These are phyloP conservation scores for Aspergillus mulundensis DNA, from an alignment of 495 filamentous ascomycete species.

Conservation along the genomic window DNA sequence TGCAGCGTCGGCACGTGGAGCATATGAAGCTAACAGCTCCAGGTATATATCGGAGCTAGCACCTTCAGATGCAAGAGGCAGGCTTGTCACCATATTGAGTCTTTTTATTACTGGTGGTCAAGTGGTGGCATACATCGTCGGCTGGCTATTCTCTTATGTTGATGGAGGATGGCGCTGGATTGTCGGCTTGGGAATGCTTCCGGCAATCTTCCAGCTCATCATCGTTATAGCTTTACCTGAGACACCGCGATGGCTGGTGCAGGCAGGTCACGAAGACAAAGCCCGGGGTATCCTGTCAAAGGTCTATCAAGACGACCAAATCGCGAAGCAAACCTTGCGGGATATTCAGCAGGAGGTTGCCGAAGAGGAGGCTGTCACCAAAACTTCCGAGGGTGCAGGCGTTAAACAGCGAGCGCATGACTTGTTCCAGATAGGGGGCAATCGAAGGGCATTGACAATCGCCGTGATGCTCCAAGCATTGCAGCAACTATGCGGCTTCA, in stretches of 20 bases:
- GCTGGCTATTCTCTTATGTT: slow-evolving; percentile 59
- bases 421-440: slow-evolving; percentile 57
- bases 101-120: slow-evolving; percentile 85
- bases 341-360: slow-evolving; percentile 65
- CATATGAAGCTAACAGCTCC: slow-evolving; percentile 9
- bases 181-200: slow-evolving; percentile 78
- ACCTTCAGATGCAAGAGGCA: slow-evolving; percentile 67
- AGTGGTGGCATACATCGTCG: slow-evolving; percentile 78
- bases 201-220: slow-evolving; percentile 65
- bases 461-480: slow-evolving; percentile 80
- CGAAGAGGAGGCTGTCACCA: slow-evolving; percentile 48
- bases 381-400: slow-evolving; percentile 11
- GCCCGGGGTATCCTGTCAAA: slow-evolving; percentile 61
- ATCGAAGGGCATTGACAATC: slow-evolving; percentile 74
- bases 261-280: slow-evolving; percentile 52
- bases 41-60: slow-evolving; percentile 82
- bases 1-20: background rate
- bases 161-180: slow-evolving; percentile 81
- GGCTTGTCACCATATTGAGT: slow-evolving; percentile 70
- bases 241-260: slow-evolving; percentile 81
- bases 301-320: slow-evolving; percentile 53
- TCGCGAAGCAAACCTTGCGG: slow-evolving; percentile 55
- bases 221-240: slow-evolving; percentile 72
- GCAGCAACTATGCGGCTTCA: slow-evolving; percentile 92
- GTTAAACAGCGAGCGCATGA: slow-evolving; percentile 45